Evolutionary conservation across 2,329 filamentous ascomycete genomes (phyloP).

Genomic region (Cladorrhinum sp.): DNA sequence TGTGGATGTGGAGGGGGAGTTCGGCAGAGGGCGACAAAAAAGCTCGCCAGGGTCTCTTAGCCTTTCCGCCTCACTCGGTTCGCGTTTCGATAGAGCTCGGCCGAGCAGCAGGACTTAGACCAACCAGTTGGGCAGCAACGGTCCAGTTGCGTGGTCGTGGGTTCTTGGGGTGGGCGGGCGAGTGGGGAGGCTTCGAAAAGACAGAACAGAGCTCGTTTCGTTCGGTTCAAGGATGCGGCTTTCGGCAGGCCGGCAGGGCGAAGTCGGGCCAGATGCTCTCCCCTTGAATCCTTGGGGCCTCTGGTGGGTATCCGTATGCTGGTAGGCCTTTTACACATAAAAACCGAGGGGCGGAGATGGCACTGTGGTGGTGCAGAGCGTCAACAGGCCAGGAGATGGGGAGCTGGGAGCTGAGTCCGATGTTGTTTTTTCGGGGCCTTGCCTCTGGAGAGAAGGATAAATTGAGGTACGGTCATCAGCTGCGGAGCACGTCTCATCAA

Average conservation of each 20-base stretch:
- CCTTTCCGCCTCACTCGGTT: constrained; percentile 13
- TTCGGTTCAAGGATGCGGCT: constrained; percentile 20
- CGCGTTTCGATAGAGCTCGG: constrained; percentile 14
- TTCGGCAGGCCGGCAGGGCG: constrained; percentile 21
- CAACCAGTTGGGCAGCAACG: constrained; percentile 29
- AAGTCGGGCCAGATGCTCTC: constrained; percentile 8
- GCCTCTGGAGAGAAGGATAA: constrained; percentile 15
- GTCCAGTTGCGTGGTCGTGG: constrained; percentile 10
- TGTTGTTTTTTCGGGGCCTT: constrained; percentile 16
- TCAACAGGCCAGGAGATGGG: constrained; percentile 13
- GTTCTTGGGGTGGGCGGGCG: constrained; percentile 11
- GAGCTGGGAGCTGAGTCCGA: constrained; percentile 16
- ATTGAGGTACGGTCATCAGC: constrained; percentile 20
- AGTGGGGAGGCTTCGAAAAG: constrained; percentile 18
- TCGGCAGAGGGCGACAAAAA: constrained; percentile 14
- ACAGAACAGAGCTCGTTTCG: constrained; percentile 12
- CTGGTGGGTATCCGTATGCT: background rate
- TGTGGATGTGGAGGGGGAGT: constrained; percentile 8
- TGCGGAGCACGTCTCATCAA: constrained; percentile 24
- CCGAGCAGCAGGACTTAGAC: constrained; percentile 9
- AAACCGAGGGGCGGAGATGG: constrained; percentile 13
- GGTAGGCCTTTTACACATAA: constrained; percentile 1
- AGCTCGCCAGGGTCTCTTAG: constrained; percentile 11
- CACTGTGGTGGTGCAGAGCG: constrained; percentile 16
- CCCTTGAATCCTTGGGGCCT: background rate